Percentiles rank a stretch among this genome's conserved stretches.
phyloP scores from a whole-genome alignment of 352 stramenopile genomes.

The Globisporangium uncinulatum region DNA sequence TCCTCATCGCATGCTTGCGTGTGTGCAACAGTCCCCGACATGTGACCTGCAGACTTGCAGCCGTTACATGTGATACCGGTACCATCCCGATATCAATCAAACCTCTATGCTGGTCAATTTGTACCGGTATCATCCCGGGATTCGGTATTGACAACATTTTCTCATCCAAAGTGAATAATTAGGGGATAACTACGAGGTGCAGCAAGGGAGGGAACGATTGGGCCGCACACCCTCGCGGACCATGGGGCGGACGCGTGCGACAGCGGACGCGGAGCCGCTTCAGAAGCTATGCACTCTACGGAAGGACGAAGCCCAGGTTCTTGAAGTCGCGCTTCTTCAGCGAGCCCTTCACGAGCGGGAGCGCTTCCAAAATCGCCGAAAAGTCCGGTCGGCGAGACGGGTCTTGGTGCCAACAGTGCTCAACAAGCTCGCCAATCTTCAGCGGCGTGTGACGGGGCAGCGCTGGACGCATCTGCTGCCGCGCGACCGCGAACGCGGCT shows the following conservation, averaged over 20 bases:
- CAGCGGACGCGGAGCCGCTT: background rate
- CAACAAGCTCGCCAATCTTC: slow-evolving; percentile 76
- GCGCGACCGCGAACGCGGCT: slow-evolving; percentile 81
- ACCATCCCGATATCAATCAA: too few relatives aligned
- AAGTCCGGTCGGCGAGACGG: slow-evolving; percentile 70
- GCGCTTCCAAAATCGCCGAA: slow-evolving; percentile 62
- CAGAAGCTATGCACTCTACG: slow-evolving; percentile 14
- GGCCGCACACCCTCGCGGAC: background rate
- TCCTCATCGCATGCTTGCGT: too few relatives aligned
- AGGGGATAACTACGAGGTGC: too few relatives aligned
- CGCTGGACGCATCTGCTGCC: slow-evolving; percentile 78
- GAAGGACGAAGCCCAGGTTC: slow-evolving; percentile 68
- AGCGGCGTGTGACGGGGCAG: slow-evolving; percentile 78
- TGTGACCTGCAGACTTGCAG: too few relatives aligned
- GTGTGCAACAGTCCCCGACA: too few relatives aligned
- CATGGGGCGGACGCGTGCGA: background rate
- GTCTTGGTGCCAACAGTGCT: slow-evolving; percentile 84
- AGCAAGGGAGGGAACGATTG: too few relatives aligned
- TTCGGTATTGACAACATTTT: too few relatives aligned
- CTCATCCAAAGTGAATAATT: too few relatives aligned
- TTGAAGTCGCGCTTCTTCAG: slow-evolving; percentile 86
- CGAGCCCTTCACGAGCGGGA: slow-evolving; percentile 73
- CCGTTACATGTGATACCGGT: too few relatives aligned
- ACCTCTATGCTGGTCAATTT: too few relatives aligned
- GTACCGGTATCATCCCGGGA: too few relatives aligned